Conservation (phyloP, 768 basidiomycete genomes). For the Suillus paluster region DNA sequence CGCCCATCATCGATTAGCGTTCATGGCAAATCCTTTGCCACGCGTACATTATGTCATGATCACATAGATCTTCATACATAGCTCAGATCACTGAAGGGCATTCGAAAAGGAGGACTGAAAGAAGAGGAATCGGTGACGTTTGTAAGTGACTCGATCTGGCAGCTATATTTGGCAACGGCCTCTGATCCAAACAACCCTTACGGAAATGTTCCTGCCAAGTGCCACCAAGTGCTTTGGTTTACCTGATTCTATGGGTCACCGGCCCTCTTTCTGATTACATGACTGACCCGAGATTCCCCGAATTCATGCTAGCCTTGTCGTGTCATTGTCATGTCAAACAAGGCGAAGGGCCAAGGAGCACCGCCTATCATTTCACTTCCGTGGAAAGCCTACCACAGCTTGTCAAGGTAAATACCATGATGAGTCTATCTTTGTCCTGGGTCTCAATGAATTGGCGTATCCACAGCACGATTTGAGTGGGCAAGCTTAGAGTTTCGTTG, state of each 20-base stretch:
- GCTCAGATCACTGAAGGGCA: too few species aligned
- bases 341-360: not conserved
- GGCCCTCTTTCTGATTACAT: not conserved
- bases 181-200: conserved; percentile 3
- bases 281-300: not conserved
- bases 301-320: not conserved
- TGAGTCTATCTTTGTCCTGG: not conserved
- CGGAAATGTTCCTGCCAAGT: not conserved
- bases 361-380: not conserved
- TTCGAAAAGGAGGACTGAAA: too few species aligned
- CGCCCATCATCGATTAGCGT: too few species aligned
- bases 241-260: not conserved
- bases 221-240: not conserved
- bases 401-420: not conserved
- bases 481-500: not conserved
- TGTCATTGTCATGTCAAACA: not conserved
- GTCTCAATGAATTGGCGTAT: not conserved
- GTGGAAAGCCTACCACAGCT: not conserved
- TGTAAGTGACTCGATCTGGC: not conserved
- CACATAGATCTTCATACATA: too few species aligned
- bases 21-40: too few species aligned
- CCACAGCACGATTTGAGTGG: not conserved
- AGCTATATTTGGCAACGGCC: not conserved
- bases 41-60: too few species aligned
- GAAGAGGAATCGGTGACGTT: too few species aligned